Conservation (phyloP, 805 yeast species). For the Lipomyces mesembrius region DNA sequence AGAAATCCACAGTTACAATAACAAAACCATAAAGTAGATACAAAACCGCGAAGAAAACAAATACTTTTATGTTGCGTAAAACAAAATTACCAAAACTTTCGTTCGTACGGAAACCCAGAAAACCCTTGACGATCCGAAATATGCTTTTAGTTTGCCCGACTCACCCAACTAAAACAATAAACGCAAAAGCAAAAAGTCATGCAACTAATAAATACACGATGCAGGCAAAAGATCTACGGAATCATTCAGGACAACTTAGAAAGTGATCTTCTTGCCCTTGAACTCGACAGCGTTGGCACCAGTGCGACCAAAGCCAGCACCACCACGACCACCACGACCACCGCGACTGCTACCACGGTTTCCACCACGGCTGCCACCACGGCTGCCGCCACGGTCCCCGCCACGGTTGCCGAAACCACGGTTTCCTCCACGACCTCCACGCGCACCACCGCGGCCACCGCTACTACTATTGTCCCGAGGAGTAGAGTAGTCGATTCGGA, state of each 20-base stretch:
- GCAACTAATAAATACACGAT: constrained; percentile 1
- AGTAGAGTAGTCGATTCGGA: constrained; percentile 92
- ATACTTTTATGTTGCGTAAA: background rate
- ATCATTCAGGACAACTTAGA: constrained; percentile 36
- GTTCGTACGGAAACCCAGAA: background rate
- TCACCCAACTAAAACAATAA: background rate
- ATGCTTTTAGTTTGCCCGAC: constrained; percentile 1
- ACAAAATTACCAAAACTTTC: background rate
- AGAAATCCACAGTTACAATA: background rate
- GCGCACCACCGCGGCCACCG: constrained; percentile 48
- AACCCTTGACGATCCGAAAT: background rate
- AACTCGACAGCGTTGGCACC: constrained; percentile 69
- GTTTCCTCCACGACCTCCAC: constrained; percentile 51
- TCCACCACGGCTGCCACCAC: constrained; percentile 39
- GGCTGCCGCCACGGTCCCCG: constrained; percentile 41
- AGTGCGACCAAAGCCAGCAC: constrained; percentile 48
- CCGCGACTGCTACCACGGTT: constrained; percentile 47
- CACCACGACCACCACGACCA: constrained; percentile 40
- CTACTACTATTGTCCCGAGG: constrained; percentile 68
- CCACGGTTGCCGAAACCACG: constrained; percentile 52
- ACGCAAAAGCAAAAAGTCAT: background rate
- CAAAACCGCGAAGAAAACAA: background rate
- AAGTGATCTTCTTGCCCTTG: constrained; percentile 62
- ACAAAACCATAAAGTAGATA: background rate
- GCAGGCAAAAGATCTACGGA: background rate